Evolutionary conservation across 257 asterid genomes (phyloP).

Genomic region (Nicotiana benthamiana): DNA sequence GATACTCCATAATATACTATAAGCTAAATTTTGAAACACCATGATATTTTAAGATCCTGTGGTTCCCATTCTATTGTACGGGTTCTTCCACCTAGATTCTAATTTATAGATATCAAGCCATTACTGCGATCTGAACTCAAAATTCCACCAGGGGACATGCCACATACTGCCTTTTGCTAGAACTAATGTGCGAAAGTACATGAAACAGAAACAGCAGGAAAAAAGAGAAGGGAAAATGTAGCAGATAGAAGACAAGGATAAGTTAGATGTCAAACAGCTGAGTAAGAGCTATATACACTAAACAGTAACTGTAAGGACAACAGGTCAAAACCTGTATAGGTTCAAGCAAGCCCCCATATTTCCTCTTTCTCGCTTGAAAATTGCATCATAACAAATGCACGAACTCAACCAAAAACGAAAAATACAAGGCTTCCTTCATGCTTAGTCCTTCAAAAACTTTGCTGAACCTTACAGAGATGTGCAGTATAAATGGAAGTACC

Average conservation of each 20-base stretch:
- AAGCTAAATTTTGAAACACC: neutral
- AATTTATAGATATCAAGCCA: neutral
- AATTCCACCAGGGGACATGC: neutral
- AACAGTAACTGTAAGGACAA: neutral
- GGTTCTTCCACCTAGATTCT: neutral
- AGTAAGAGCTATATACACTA: constrained; percentile 3
- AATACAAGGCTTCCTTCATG: neutral
- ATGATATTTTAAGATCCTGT: neutral
- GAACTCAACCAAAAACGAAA: neutral
- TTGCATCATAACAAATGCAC: neutral
- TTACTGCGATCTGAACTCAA: neutral
- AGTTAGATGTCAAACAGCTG: neutral
- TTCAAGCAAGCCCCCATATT: neutral
- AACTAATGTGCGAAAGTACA: neutral
- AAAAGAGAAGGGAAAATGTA: neutral
- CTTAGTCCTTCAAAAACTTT: neutral
- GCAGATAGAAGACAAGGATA: neutral
- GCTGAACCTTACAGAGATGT: neutral
- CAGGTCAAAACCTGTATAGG: neutral
- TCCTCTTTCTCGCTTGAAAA: neutral
- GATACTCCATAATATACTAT: neutral
- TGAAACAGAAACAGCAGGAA: neutral
- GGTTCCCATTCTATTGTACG: neutral
- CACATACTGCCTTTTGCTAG: neutral
- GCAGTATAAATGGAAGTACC: neutral